Base-by-base conservation (phyloP, 2,329 filamentous ascomycete species). In the Proliferodiscus dingleyae region DNA sequence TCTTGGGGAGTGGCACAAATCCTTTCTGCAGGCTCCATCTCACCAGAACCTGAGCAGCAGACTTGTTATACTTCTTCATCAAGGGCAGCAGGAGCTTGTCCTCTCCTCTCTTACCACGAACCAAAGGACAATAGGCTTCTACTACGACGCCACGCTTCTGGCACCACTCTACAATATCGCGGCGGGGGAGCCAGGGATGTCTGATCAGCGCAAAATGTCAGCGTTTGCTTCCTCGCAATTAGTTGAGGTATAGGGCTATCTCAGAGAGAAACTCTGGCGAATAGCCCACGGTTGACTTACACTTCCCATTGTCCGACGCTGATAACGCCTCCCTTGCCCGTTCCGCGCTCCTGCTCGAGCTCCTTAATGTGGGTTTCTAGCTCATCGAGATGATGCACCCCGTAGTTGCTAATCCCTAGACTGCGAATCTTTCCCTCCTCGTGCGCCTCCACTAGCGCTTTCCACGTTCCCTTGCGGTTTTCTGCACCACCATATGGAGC, bases 251-350 rank as follows among this genome's bases (percentile, higher is more conserved):
- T 13, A 4, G 32, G 13, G 19, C 15, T 19, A 16, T 15, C 15
- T 9, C 2, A 18, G 32, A 21, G 10, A 34, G n/a, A n/a, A n/a
- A n/a, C n/a, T n/a, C n/a, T n/a, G n/a, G n/a, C n/a, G n/a, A n/a
- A n/a, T n/a, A n/a, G 16, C 10, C 5, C 5, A 3, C 16, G 16
- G 5, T n/a, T 10, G 10, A 34, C 32, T 34, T 34, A 34, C 9
- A 96, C 70, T 68, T 96, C 90, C 67, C 85, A 89, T 67, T 95
- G 90, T 32, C 88, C 89, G 29, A 95, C 85, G 50, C 83, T 85
- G 59, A 95, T 76, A 32, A 87, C 71, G 19, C 87, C 87, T 36
- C 79, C 81, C 54, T 80, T 82, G 8, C 81, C 83, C 46, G 71
- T 68, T 1, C 78, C 80, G 37, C 77, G 74, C 46, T 80, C 78